A percentile compares a stretch with the other conserved stretches of the same genome.
Evolutionary conservation across 768 basidiomycete species (phyloP).

Genomic region (Boletus sp.): DNA sequence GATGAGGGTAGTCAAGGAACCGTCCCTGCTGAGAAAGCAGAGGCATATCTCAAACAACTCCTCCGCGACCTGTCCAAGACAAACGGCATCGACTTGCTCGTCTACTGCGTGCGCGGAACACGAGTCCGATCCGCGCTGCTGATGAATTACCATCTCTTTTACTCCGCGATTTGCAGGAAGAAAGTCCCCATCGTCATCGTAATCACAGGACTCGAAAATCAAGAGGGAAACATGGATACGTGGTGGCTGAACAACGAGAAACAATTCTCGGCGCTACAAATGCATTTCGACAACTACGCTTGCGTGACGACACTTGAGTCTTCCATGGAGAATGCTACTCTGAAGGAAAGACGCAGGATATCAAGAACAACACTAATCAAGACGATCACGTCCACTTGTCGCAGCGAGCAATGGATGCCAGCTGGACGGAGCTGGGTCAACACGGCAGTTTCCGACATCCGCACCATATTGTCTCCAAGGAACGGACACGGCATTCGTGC

Average conservation of each 20-base stretch:
- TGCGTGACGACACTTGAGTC: slow-evolving; percentile 37
- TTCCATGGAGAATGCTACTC: slow-evolving; percentile 1
- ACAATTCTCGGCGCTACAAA: slow-evolving; percentile 26
- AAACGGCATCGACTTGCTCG: slow-evolving; percentile 18
- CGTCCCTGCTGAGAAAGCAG: slow-evolving; percentile 23
- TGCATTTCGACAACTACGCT: slow-evolving; percentile 35
- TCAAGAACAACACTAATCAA: slow-evolving; percentile 19
- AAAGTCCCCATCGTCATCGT: slow-evolving; percentile 39
- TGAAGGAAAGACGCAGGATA: slow-evolving; percentile 16
- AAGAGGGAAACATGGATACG: slow-evolving; percentile 25
- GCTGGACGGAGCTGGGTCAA: slow-evolving; percentile 21
- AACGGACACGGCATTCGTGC: not conserved
- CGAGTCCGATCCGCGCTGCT: slow-evolving; percentile 18
- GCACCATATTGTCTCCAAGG: slow-evolving; percentile 14
- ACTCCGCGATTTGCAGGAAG: slow-evolving; percentile 36
- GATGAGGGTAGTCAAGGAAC: slow-evolving; percentile 20
- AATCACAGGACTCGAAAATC: slow-evolving; percentile 39
- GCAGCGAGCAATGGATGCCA: slow-evolving; percentile 25
- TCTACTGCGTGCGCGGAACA: slow-evolving; percentile 30
- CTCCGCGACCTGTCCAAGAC: slow-evolving; percentile 14
- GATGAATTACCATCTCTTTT: slow-evolving; percentile 38
- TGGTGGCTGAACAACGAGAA: slow-evolving; percentile 32
- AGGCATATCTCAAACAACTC: slow-evolving; percentile 29
- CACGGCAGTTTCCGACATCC: slow-evolving; percentile 20
- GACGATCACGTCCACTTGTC: slow-evolving; percentile 20